phyloP scores from a whole-genome alignment of 2,329 filamentous ascomycete species.

The Arthrinium puccinioides region DNA sequence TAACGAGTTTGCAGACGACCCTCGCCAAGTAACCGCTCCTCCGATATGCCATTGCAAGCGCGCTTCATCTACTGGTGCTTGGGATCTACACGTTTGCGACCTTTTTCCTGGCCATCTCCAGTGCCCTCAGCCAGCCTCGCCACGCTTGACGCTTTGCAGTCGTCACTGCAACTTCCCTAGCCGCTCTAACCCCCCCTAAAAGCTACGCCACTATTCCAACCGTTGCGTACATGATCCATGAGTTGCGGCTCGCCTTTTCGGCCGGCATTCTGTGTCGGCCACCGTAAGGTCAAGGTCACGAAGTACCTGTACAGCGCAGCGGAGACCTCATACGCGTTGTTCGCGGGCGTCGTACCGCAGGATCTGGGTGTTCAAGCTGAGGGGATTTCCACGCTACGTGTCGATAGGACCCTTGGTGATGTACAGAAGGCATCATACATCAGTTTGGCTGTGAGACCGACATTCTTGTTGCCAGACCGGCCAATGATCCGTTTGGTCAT shows the following conservation, averaged over 20 bases:
- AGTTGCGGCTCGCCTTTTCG: conserved; percentile 40
- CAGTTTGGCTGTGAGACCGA: conserved; percentile 36
- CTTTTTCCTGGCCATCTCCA: conserved; percentile 40
- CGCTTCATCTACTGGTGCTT: not conserved
- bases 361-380: too few species aligned
- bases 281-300: not conserved
- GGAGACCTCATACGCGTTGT: not conserved
- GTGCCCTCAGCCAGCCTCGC: conserved; percentile 23
- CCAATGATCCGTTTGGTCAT: conserved; percentile 38
- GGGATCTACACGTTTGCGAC: conserved; percentile 30
- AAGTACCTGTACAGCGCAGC: too few species aligned
- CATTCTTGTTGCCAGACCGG: conserved; percentile 39
- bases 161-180: conserved; percentile 35
- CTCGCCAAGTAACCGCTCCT: too few species aligned
- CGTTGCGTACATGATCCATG: conserved; percentile 44
- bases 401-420: conserved; percentile 36
- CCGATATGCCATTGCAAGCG: too few species aligned
- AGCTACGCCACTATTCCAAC: conserved; percentile 41
- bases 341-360: too few species aligned
- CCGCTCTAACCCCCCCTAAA: conserved; percentile 40
- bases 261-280: not conserved
- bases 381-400: conserved; percentile 39
- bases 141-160: conserved; percentile 41
- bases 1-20: too few species aligned
- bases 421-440: conserved; percentile 42